Conservation (phyloP, 495 filamentous ascomycete genomes). For the Entonaema liquescens region DNA sequence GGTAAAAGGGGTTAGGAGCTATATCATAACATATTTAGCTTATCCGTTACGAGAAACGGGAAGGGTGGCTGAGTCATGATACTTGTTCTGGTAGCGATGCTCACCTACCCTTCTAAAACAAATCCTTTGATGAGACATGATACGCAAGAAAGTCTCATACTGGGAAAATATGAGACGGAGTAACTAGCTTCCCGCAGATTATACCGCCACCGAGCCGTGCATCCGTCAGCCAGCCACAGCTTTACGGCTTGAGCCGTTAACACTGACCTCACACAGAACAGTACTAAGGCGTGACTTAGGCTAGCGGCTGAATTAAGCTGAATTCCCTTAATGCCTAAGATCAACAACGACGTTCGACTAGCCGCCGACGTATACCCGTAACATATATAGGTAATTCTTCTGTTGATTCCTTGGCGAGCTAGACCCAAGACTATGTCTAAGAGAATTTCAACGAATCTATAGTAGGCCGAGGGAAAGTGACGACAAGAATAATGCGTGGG, state of each 20-base stretch:
- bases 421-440: neutral
- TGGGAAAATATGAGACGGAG: slow-evolving; percentile 19
- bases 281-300: neutral
- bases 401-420: neutral
- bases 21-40: neutral
- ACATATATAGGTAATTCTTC: neutral
- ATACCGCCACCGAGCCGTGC: slow-evolving; percentile 27
- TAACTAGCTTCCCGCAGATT: slow-evolving; percentile 32
- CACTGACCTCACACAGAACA: slow-evolving; percentile 3
- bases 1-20: neutral
- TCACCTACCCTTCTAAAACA: neutral
- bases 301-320: slow-evolving; percentile 19
- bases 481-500: neutral
- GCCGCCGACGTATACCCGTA: neutral
- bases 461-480: neutral
- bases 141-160: neutral
- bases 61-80: slow-evolving; percentile 18
- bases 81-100: slow-evolving; percentile 1
- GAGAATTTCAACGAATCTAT: neutral
- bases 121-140: neutral
- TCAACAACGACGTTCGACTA: neutral
- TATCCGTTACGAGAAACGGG: neutral
- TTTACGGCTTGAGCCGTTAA: slow-evolving; percentile 5
- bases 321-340: neutral
- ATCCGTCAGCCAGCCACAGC: slow-evolving; percentile 16